Evolutionary conservation across 2,329 filamentous ascomycete genomes (phyloP), one percentile per base, ranked within the genome.

Genomic region (Penicillium sp.): DNA sequence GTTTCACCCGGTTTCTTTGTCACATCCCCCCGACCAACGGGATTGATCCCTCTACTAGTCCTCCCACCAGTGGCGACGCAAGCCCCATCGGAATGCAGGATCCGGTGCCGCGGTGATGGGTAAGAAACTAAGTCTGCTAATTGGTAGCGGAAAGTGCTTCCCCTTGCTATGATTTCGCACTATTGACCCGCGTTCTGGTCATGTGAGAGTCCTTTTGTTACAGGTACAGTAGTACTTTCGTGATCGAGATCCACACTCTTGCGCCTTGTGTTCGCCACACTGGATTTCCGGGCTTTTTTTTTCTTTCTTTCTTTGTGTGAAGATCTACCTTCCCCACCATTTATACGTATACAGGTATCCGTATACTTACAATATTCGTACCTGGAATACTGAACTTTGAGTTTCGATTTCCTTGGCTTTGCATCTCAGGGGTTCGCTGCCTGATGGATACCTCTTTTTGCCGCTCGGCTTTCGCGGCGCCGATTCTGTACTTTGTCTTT

Each of bases 51-150:
- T 50, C 8, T 51, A 55, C 61, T 50, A 49, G 44, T 42, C 27
- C 45, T 47, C 25, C 48, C 56, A 55, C 52, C 42, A 46, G 56
- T 63, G 63, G 62, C 60, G 31, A 71, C 51, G 33, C 46, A 47
- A 42, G 59, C 53, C 53, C 59, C 59, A 56, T 60, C 69, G 69
- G 70, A 70, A 70, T 57, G 61, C 60, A 62, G 55, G 62, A 67
- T 67, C 69, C 64, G 65, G 64, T 72, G 67, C 71, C 71, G 69
- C 71, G 69, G 64, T 64, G 70, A 70, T 67, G 70, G 69, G 67
- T 71, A 64, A 56, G 53, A 64, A 54, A 53, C 15, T 6, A 55
- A 37, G 22, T 27, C 31, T 14, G 22, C 45, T 55, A 18, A 57
- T 45, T 51, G 53, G 53, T 49, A 31, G 42, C 49, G 27, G 49